Conservation (phyloP, 2,329 filamentous ascomycete genomes). For the Penicillium sp. region DNA sequence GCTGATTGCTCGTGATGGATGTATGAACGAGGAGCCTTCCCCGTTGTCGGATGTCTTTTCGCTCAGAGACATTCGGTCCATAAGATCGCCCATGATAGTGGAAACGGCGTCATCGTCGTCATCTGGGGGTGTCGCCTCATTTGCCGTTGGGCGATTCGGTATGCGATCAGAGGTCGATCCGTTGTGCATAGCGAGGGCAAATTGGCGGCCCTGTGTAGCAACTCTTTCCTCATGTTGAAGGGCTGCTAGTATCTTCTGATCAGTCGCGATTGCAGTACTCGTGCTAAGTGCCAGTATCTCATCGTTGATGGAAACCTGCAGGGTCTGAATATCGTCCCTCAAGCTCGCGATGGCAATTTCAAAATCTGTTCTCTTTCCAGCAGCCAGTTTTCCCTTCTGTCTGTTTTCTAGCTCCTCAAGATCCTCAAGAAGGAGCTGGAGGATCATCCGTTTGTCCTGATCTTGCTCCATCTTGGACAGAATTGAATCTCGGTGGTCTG, state of each 20-base stretch:
- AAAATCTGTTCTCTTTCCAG: conserved; percentile 5
- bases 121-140: no score
- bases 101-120: not conserved
- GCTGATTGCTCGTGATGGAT: not conserved
- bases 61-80: not conserved
- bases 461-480: not conserved
- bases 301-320: not conserved
- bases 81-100: conserved; percentile 3
- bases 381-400: conserved; percentile 6
- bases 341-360: conserved; percentile 6
- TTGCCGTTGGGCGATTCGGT: no score
- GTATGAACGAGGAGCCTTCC: not conserved
- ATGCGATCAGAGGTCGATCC: not conserved
- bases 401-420: not conserved
- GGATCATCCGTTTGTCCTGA: not conserved
- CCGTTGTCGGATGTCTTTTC: not conserved
- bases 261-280: conserved; percentile 5
- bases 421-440: conserved; percentile 4
- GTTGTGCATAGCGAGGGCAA: not conserved
- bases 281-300: conserved; percentile 7
- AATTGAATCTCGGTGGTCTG: not conserved
- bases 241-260: conserved; percentile 4
- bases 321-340: conserved; percentile 1
- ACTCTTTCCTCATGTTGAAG: conserved; percentile 1
- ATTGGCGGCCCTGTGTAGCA: conserved; percentile 5